Evolutionary conservation across 179 eudicot species (phyloP), one percentile per base, ranked within the genome.

Genomic region (Dionaea muscipula): DNA sequence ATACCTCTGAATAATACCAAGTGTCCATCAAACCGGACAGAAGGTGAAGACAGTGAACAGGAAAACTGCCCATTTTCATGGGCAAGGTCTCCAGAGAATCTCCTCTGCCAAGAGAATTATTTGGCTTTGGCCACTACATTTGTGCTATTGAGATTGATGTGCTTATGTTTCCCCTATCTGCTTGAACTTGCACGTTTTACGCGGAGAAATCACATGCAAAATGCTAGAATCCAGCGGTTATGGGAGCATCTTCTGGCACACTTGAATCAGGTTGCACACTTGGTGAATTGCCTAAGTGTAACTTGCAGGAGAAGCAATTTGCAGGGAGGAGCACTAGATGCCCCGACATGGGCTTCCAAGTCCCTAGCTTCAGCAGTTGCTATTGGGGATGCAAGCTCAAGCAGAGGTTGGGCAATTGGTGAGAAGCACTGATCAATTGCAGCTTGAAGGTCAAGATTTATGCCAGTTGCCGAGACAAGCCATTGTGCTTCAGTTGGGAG

Each of bases 311-410:
- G 84, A 74, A 78, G 80, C 66, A 90, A 83, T 57, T 71, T 90
- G 66, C 97, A 81, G 69, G 96, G 66, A 53, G 94, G 94, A 54
- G 95, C 97, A 16, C 69, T 78, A 61, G 82, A 78, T 51, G 96
- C 96, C 1, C 74, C 79, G 64, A 94, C 81, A 19, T 90, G 95
- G 95, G 97, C 95, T 55, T 90, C 97, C 0, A 86, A 86, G 65
- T 90, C 97, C 2, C 69, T 81, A 43, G 97, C 95, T 57, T 78
- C 94, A 12, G 95, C 94, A 2, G 95, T 90, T 64, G 72, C 94
- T 9, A 75, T 90, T 51, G 93, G 89, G 44, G 97, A 90, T 58
- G 78, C 90, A 19, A 76, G 80, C 48, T 62, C 81, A 27, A 80
- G 84, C 73, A 65, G 81, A 48, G 74, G 60, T 46, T 67, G 22